Evolutionary conservation across 2,329 filamentous ascomycete species (phyloP).

Genomic region (Hypoxylon sp.): DNA sequence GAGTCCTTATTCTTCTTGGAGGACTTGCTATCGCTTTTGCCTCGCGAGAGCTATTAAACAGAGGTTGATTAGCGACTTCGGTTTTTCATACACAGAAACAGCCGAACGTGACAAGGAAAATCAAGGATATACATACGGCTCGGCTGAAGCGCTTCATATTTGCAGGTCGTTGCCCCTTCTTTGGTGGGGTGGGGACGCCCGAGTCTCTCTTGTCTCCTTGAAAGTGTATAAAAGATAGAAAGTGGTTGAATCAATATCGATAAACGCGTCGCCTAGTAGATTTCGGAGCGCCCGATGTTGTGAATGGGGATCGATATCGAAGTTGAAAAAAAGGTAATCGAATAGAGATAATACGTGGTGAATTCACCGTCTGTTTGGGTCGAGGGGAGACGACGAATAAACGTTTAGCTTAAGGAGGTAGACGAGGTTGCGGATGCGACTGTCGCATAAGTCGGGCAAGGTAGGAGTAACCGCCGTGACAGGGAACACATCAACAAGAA

Average conservation of each 20-base stretch:
- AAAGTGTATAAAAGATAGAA: slow-evolving; percentile 10
- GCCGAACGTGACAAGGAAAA: slow-evolving; percentile 51
- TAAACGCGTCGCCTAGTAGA: slow-evolving; percentile 23
- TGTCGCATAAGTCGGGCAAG: slow-evolving; percentile 28
- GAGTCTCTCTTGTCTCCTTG: slow-evolving; percentile 32
- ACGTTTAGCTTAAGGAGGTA: slow-evolving; percentile 33
- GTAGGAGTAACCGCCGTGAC: slow-evolving; percentile 6
- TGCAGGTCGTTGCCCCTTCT: slow-evolving; percentile 42
- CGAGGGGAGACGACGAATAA: slow-evolving; percentile 17
- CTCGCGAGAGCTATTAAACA: slow-evolving; percentile 83
- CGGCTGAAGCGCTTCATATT: slow-evolving; percentile 96
- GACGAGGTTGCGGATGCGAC: slow-evolving; percentile 16
- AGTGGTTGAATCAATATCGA: slow-evolving; percentile 7
- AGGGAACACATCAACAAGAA: slow-evolving; percentile 23
- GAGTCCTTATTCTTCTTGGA: slow-evolving; percentile 77
- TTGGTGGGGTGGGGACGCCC: slow-evolving; percentile 43
- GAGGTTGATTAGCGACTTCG: slow-evolving; percentile 55
- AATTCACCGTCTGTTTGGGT: slow-evolving; percentile 42
- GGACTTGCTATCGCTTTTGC: slow-evolving; percentile 87
- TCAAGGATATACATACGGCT: slow-evolving; percentile 70
- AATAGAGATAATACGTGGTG: slow-evolving; percentile 26
- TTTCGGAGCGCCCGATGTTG: neutral
- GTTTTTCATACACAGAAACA: slow-evolving; percentile 13
- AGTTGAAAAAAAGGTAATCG: slow-evolving; percentile 13
- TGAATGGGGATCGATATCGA: slow-evolving; percentile 13